Percentiles rank a stretch among this genome's conserved stretches.
Conservation (phyloP, 495 filamentous ascomycete genomes). For the Melanomma pulvis-pyrius region DNA sequence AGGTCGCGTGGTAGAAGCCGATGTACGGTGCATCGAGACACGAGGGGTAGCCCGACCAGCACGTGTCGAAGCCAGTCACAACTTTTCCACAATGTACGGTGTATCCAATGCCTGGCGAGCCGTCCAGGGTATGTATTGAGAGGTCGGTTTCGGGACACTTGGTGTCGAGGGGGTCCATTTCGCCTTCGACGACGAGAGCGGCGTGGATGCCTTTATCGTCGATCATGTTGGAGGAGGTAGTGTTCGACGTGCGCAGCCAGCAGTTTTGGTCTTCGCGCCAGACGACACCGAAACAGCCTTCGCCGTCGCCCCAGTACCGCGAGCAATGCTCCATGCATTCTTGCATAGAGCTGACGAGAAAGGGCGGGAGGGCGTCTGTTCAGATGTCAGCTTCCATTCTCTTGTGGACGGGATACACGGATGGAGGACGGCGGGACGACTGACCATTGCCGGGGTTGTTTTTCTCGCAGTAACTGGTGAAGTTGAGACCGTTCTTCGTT, state of each 20-base stretch:
- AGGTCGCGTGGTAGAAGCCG: constrained; percentile 22
- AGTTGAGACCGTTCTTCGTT: constrained; percentile 25
- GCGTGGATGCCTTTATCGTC: constrained; percentile 7
- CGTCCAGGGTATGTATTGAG: constrained; percentile 14
- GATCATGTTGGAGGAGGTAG: background rate
- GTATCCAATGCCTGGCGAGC: constrained; percentile 13
- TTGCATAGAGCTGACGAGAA: constrained; percentile 20
- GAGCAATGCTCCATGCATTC: constrained; percentile 34
- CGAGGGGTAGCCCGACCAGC: constrained; percentile 16
- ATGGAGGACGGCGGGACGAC: background rate
- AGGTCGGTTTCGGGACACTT: constrained; percentile 23
- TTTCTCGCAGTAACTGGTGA: constrained; percentile 25
- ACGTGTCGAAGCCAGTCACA: constrained; percentile 15
- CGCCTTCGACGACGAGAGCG: constrained; percentile 7
- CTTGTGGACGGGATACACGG: background rate
- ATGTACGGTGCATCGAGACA: constrained; percentile 5
- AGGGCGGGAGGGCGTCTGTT: background rate
- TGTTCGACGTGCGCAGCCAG: constrained; percentile 20
- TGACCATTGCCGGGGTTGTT: constrained; percentile 17
- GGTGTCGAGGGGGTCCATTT: constrained; percentile 5
- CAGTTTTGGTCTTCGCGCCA: constrained; percentile 20
- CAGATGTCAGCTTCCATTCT: background rate
- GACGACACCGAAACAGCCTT: constrained; percentile 31
- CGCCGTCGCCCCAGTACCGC: constrained; percentile 26
- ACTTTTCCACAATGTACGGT: constrained; percentile 25